Evolutionary conservation across 371 early-diverging fungal genomes (phyloP).

Genomic region (Mortierella sp.): DNA sequence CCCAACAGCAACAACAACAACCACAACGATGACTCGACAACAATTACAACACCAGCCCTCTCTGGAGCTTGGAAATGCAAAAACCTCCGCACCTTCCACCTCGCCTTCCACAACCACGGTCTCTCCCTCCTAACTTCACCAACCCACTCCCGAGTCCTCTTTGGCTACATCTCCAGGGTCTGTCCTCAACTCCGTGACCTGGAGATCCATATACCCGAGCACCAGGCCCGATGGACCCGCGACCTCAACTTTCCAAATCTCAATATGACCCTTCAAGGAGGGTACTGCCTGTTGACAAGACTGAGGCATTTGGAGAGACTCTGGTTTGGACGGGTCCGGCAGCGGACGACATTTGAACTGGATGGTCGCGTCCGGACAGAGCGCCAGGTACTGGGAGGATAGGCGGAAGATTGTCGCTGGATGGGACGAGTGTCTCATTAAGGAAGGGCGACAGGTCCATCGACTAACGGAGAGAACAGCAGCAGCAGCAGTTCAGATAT

Average conservation of each 20-base stretch:
- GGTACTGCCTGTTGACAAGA: not conserved
- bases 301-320: not conserved
- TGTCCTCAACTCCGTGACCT: conserved; percentile 1
- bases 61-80: not conserved
- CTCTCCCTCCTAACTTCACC: not conserved
- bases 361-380: conserved; percentile 7
- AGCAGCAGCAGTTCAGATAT: not conserved
- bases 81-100: not conserved
- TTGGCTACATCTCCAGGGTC: conserved; percentile 12
- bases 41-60: not conserved
- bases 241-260: not conserved
- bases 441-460: not conserved
- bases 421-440: not conserved
- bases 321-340: not conserved
- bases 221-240: not conserved
- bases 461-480: not conserved
- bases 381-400: not conserved
- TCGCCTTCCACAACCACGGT: conserved; percentile 2
- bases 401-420: not conserved
- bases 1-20: not conserved
- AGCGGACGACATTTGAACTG: not conserved
- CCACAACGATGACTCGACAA: not conserved
- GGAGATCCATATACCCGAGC: conserved; percentile 13
- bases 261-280: conserved; percentile 3
- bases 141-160: not conserved